Conservation (phyloP, 768 basidiomycete genomes). For the Suillus subalutaceus region DNA sequence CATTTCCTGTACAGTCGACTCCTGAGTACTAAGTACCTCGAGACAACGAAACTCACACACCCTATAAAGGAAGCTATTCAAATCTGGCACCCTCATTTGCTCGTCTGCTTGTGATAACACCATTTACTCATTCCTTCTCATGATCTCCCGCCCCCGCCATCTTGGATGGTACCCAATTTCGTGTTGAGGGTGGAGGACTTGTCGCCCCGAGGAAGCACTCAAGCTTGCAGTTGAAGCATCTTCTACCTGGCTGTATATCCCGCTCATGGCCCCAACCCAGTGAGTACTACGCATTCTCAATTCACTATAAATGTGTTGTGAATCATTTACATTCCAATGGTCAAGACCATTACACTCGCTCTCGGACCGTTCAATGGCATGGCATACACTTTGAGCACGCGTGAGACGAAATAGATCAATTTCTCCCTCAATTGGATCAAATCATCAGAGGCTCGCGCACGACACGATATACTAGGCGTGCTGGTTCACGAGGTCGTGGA, state of each 20-base stretch:
- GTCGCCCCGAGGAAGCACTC: constrained; percentile 43
- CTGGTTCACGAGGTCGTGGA: constrained; percentile 79
- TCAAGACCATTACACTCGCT: constrained; percentile 56
- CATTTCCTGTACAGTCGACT: too few species aligned
- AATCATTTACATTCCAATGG: constrained; percentile 36
- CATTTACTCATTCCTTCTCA: constrained; percentile 24
- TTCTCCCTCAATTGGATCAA: constrained; percentile 69
- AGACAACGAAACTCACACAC: too few species aligned
- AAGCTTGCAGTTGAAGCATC: constrained; percentile 42
- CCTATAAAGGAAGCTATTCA: too few species aligned
- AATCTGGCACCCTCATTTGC: too few species aligned
- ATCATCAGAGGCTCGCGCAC: constrained; percentile 41
- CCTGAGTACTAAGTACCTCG: too few species aligned
- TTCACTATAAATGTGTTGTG: constrained; percentile 15
- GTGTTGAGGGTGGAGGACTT: constrained; percentile 61
- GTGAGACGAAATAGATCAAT: constrained; percentile 70
- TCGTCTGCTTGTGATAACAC: too few species aligned
- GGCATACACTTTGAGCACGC: constrained; percentile 55
- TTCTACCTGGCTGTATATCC: constrained; percentile 46
- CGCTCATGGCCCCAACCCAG: constrained; percentile 48
- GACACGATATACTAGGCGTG: constrained; percentile 70
- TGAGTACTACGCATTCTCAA: constrained; percentile 34
- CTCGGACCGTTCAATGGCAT: constrained; percentile 70
- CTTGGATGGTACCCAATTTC: constrained; percentile 61
- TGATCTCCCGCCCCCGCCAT: constrained; percentile 24